A percentile compares a stretch with the other conserved stretches of the same genome.
These are phyloP conservation scores for Gloeopeniophorella convolvens DNA, from an alignment of 768 basidiomycete species.

Conservation along the genomic window DNA sequence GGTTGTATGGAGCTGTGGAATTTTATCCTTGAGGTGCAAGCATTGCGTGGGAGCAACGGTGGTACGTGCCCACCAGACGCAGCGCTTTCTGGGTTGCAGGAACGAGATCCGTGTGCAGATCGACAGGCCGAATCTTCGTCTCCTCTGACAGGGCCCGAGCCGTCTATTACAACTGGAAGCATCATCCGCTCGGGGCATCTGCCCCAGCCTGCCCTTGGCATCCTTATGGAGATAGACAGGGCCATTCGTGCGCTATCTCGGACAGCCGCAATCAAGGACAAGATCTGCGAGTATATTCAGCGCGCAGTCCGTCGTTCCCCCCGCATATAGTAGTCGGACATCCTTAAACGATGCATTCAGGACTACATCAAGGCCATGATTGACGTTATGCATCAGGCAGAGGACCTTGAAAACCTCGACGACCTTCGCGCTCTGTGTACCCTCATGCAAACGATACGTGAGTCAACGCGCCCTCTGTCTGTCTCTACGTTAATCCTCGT, in stretches of 20 bases:
- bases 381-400: slow-evolving; percentile 78
- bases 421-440: slow-evolving; percentile 88
- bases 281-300: slow-evolving; percentile 86
- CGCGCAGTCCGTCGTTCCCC: slow-evolving; percentile 52
- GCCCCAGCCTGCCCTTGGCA: slow-evolving; percentile 69
- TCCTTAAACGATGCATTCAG: slow-evolving; percentile 34
- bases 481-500: not conserved
- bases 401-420: slow-evolving; percentile 87
- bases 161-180: slow-evolving; percentile 49
- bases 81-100: slow-evolving; percentile 20
- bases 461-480: slow-evolving; percentile 26
- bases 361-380: slow-evolving; percentile 86
- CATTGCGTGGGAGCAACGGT: slow-evolving; percentile 58
- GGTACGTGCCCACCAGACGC: slow-evolving; percentile 41
- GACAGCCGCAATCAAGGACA: slow-evolving; percentile 68
- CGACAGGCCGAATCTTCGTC: slow-evolving; percentile 48
- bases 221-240: slow-evolving; percentile 72
- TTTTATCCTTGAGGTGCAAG: slow-evolving; percentile 89
- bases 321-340: not conserved
- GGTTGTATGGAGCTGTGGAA: slow-evolving; percentile 97
- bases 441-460: slow-evolving; percentile 92
- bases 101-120: slow-evolving; percentile 33
- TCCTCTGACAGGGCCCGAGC: slow-evolving; percentile 51
- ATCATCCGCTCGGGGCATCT: slow-evolving; percentile 70
- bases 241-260: slow-evolving; percentile 71